Conservation (phyloP, 257 asterid species). For the Rubia yunnanensis region DNA sequence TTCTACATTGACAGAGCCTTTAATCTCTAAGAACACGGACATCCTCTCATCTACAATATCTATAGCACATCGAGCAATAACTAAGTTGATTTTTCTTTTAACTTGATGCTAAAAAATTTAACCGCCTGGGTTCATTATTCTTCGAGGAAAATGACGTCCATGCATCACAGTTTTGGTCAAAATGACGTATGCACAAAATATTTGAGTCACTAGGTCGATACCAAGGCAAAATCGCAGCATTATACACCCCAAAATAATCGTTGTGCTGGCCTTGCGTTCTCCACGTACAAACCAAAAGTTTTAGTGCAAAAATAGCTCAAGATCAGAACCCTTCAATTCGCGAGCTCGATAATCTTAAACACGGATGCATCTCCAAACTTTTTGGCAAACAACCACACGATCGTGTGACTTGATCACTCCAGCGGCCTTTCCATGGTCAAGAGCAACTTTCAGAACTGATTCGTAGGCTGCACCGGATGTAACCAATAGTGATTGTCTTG, state of each 20-base stretch:
- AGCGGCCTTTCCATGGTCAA: constrained; percentile 79
- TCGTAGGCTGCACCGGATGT: constrained; percentile 87
- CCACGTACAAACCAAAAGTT: neutral
- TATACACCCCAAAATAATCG: neutral
- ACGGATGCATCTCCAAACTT: constrained; percentile 93
- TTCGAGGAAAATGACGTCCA: neutral
- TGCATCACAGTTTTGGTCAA: neutral
- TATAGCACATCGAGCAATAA: constrained; percentile 32
- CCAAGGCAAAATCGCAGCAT: constrained; percentile 1
- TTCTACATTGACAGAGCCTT: constrained; percentile 40
- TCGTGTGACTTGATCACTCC: constrained; percentile 87
- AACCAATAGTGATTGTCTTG: constrained; percentile 86
- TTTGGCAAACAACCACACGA: constrained; percentile 88
- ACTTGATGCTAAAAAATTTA: neutral
- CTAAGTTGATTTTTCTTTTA: neutral
- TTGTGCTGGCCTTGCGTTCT: neutral
- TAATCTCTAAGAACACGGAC: constrained; percentile 47
- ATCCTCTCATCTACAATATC: constrained; percentile 54
- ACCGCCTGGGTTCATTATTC: neutral
- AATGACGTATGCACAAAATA: neutral
- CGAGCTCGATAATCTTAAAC: constrained; percentile 91
- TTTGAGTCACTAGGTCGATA: neutral
- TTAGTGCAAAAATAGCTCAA: constrained; percentile 2
- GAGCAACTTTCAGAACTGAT: constrained; percentile 78
- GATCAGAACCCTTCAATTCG: constrained; percentile 29